Evolutionary conservation across 257 asterid genomes (phyloP).

Genomic region (Solanum chiquidenum): DNA sequence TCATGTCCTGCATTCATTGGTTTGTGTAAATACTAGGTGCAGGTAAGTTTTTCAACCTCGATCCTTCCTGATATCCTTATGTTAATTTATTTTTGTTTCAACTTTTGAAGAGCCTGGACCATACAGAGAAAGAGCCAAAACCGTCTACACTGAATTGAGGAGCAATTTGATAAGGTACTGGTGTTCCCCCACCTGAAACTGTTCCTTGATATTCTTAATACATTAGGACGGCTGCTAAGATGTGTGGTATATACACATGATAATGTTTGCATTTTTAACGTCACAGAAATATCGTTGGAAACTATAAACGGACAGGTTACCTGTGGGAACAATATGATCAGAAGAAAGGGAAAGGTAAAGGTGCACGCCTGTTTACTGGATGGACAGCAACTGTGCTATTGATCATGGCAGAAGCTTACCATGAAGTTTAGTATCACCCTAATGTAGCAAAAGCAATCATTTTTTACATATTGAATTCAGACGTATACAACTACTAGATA

Average conservation of each 20-base stretch:
- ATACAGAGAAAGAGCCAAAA: conserved; percentile 57
- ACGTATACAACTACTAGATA: too few relatives aligned
- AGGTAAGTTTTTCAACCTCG: neutral
- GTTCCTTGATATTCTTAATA: neutral
- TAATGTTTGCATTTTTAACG: neutral
- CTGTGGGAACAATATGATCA: conserved; percentile 97
- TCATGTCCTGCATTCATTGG: neutral
- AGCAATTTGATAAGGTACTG: conserved; percentile 71
- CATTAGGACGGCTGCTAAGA: neutral
- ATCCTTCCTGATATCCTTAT: neutral
- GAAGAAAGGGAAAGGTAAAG: conserved; percentile 87
- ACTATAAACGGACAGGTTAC: conserved; percentile 64
- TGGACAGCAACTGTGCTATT: conserved; percentile 86
- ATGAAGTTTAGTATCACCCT: conserved; percentile 24
- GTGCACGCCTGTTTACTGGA: conserved; percentile 76
- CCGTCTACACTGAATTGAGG: conserved; percentile 64
- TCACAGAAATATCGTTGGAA: conserved; percentile 66
- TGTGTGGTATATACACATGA: neutral
- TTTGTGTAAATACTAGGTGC: neutral
- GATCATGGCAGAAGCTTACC: conserved; percentile 79
- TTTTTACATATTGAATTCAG: neutral
- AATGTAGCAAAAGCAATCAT: neutral
- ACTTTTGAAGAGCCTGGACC: conserved; percentile 73
- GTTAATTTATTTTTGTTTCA: neutral
- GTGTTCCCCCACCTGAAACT: neutral